Evolutionary conservation across 768 basidiomycete genomes (phyloP).

Genomic region (Amanita muscaria): DNA sequence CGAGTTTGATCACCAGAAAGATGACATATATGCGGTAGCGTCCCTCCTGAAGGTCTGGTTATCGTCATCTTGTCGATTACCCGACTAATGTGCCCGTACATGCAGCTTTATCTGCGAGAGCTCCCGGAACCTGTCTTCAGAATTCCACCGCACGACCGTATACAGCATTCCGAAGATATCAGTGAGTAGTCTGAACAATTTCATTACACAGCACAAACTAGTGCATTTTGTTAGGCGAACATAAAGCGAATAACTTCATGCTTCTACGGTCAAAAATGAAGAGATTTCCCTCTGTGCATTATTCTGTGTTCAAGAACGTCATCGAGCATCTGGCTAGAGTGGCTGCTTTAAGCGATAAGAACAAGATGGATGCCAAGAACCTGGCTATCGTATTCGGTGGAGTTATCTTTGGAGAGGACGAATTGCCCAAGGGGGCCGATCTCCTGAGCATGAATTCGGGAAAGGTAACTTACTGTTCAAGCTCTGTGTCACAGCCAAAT

Average conservation of each 20-base stretch:
- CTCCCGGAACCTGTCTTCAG: slow-evolving; percentile 86
- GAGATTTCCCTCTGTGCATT: slow-evolving; percentile 74
- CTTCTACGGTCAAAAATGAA: slow-evolving; percentile 84
- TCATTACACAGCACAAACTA: background rate
- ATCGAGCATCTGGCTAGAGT: slow-evolving; percentile 80
- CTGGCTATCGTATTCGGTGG: slow-evolving; percentile 85
- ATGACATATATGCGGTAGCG: slow-evolving; percentile 79
- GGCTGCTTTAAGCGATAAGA: slow-evolving; percentile 54
- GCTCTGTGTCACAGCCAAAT: background rate
- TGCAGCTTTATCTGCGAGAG: slow-evolving; percentile 72
- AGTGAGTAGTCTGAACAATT: slow-evolving; percentile 34
- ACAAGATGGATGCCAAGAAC: slow-evolving; percentile 94
- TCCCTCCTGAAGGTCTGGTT: slow-evolving; percentile 71
- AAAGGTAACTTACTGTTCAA: slow-evolving; percentile 44
- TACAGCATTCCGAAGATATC: slow-evolving; percentile 70
- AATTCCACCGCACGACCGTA: slow-evolving; percentile 70
- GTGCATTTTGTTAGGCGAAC: slow-evolving; percentile 43
- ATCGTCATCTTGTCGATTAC: background rate
- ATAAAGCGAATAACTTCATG: slow-evolving; percentile 59
- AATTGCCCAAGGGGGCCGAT: slow-evolving; percentile 71
- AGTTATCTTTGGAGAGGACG: slow-evolving; percentile 89
- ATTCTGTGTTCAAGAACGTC: slow-evolving; percentile 71
- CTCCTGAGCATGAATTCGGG: slow-evolving; percentile 63
- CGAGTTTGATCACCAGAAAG: slow-evolving; percentile 53
- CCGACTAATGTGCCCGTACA: too few relatives aligned